Evolutionary conservation across 192 early-diverging fungal genomes (phyloP).

Genomic region (Coemansia sp.): DNA sequence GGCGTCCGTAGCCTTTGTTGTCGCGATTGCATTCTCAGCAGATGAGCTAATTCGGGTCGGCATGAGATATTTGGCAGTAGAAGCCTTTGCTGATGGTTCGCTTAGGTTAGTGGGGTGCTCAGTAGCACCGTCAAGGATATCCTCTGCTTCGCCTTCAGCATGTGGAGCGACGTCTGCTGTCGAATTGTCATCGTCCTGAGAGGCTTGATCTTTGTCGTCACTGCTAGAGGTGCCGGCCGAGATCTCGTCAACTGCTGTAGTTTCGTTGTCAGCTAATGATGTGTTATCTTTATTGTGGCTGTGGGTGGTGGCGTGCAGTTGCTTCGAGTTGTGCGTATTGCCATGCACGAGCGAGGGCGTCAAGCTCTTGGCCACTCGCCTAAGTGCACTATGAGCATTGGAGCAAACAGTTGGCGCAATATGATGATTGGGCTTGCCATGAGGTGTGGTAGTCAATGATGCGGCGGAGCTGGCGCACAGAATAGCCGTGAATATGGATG

Average conservation of each 20-base stretch:
- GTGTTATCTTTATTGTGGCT: neutral
- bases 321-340: slow-evolving; percentile 31
- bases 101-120: neutral
- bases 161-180: neutral
- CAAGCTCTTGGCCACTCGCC: neutral
- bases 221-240: slow-evolving; percentile 5
- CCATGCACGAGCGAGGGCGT: neutral
- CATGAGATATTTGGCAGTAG: neutral
- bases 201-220: neutral
- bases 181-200: neutral
- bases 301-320: slow-evolving; percentile 22
- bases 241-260: slow-evolving; percentile 20
- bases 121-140: neutral
- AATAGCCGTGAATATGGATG: slow-evolving; percentile 3
- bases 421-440: neutral
- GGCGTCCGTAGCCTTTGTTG: neutral
- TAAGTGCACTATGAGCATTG: neutral
- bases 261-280: neutral
- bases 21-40: neutral
- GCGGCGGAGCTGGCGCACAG: neutral
- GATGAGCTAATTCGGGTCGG: neutral
- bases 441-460: neutral
- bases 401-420: neutral
- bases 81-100: neutral
- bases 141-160: neutral